These are phyloP conservation scores for Curvularia lunata DNA, from an alignment of 2,329 filamentous ascomycete species.

Conservation along the genomic window DNA sequence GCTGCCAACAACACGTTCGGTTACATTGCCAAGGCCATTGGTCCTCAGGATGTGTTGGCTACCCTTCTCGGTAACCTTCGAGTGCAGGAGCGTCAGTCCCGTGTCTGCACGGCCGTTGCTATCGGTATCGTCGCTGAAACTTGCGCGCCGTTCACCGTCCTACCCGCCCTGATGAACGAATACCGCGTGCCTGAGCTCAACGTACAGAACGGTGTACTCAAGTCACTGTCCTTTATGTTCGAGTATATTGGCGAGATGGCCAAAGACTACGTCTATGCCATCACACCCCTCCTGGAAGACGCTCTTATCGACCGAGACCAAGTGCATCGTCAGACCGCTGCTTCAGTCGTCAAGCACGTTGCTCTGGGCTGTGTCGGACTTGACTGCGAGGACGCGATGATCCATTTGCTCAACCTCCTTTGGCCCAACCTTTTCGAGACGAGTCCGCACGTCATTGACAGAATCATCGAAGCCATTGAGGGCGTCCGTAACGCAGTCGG, in stretches of 20 bases:
- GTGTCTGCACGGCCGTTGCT: slow-evolving; percentile 97
- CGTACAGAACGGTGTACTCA: slow-evolving; percentile 97
- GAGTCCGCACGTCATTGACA: slow-evolving; percentile 96
- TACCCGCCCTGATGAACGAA: slow-evolving; percentile 99
- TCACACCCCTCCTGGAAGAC: slow-evolving; percentile 93
- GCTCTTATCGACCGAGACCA: slow-evolving; percentile 97
- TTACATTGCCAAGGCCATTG: slow-evolving; percentile 99
- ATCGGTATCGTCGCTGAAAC: slow-evolving; percentile 99
- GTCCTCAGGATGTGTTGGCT: slow-evolving; percentile 94
- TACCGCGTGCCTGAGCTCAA: slow-evolving; percentile 98
- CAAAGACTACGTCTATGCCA: slow-evolving; percentile 98
- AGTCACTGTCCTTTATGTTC: slow-evolving; percentile 95
- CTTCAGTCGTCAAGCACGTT: slow-evolving; percentile 96
- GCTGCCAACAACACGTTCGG: slow-evolving; percentile 99
- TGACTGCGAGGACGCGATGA: slow-evolving; percentile 97
- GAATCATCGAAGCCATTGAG: slow-evolving; percentile 96
- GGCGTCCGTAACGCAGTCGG: slow-evolving; percentile 93
- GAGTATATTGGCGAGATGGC: slow-evolving; percentile 99
- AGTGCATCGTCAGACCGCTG: slow-evolving; percentile 95
- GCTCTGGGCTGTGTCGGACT: slow-evolving; percentile 96
- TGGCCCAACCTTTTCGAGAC: slow-evolving; percentile 99
- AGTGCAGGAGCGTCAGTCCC: slow-evolving; percentile 96
- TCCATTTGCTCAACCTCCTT: slow-evolving; percentile 93
- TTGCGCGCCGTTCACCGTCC: slow-evolving; percentile 95
- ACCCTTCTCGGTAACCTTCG: slow-evolving; percentile 95